Conservation (phyloP, 2,329 filamentous ascomycete species). For the Xylaria polymorpha region DNA sequence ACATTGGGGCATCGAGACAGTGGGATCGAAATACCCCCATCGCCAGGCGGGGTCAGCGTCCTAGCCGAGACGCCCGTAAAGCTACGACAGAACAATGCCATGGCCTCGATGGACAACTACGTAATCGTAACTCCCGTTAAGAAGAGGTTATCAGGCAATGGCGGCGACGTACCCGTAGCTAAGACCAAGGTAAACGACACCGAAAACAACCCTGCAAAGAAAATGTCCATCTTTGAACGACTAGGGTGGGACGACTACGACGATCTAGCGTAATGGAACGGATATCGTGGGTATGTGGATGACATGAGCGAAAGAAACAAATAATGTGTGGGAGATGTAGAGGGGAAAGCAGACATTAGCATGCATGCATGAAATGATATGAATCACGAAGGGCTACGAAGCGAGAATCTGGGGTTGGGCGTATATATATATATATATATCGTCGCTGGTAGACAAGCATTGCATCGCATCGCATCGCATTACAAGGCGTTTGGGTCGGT, state of each 20-base stretch:
- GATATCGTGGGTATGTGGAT: slow-evolving; percentile 7
- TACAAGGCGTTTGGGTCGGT: slow-evolving; percentile 32
- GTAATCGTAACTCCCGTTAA: slow-evolving; percentile 46
- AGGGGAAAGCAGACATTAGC: not conserved
- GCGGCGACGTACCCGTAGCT: slow-evolving; percentile 5
- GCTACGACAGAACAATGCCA: slow-evolving; percentile 35
- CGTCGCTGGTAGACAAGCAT: slow-evolving; percentile 33
- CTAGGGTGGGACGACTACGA: slow-evolving; percentile 68
- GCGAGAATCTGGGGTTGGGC: slow-evolving; percentile 8
- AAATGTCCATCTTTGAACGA: slow-evolving; percentile 63
- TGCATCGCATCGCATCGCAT: not conserved
- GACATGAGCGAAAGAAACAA: not conserved
- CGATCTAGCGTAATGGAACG: slow-evolving; percentile 49
- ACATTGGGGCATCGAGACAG: slow-evolving; percentile 45
- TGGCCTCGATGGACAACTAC: slow-evolving; percentile 40
- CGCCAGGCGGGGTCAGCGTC: slow-evolving; percentile 36
- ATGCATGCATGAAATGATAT: slow-evolving; percentile 23
- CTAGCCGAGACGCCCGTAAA: slow-evolving; percentile 55
- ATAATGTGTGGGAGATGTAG: not conserved
- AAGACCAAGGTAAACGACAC: not conserved
- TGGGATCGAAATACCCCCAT: slow-evolving; percentile 50
- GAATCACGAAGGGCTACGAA: slow-evolving; percentile 42
- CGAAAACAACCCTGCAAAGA: slow-evolving; percentile 42
- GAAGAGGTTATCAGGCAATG: slow-evolving; percentile 34
- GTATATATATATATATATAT: slow-evolving; percentile 6